Evolutionary conservation across 257 asterid genomes (phyloP).

Genomic region (Petunia axillaris): DNA sequence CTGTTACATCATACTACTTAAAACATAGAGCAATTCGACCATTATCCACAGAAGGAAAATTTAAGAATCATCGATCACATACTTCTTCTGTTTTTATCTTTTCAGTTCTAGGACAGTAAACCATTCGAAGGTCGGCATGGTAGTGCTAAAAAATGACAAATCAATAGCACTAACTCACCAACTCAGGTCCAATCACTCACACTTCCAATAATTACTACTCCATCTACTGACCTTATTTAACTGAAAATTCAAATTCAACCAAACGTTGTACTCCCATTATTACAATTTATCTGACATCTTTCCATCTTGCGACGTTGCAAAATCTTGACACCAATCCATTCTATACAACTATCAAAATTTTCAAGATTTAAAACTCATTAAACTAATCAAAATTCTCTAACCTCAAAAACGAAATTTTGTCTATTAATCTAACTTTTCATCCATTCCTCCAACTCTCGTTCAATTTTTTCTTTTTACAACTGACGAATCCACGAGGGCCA

Average conservation of each 20-base stretch:
- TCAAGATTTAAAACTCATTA: not conserved
- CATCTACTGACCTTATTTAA: not conserved
- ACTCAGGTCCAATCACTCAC: not conserved
- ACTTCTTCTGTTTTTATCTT: not conserved
- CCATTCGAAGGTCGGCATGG: not conserved
- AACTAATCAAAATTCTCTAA: not conserved
- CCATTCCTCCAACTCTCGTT: not conserved
- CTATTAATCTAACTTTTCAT: not conserved
- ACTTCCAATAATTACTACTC: slow-evolving; percentile 17
- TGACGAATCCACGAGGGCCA: too few species aligned
- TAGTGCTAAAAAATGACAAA: not conserved
- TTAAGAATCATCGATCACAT: not conserved
- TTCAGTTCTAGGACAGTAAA: slow-evolving; percentile 1
- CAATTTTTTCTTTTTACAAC: too few species aligned
- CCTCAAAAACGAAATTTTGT: not conserved
- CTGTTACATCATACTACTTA: not conserved
- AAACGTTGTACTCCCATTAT: not conserved
- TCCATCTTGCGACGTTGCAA: not conserved
- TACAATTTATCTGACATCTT: not conserved
- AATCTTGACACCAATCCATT: not conserved
- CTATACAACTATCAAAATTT: not conserved
- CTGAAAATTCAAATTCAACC: slow-evolving; percentile 2
- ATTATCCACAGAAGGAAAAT: not conserved
- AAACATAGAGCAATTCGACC: not conserved
- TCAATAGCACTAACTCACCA: not conserved